phyloP scores from a whole-genome alignment of 257 asterid genomes.

The Avicennia marina region DNA sequence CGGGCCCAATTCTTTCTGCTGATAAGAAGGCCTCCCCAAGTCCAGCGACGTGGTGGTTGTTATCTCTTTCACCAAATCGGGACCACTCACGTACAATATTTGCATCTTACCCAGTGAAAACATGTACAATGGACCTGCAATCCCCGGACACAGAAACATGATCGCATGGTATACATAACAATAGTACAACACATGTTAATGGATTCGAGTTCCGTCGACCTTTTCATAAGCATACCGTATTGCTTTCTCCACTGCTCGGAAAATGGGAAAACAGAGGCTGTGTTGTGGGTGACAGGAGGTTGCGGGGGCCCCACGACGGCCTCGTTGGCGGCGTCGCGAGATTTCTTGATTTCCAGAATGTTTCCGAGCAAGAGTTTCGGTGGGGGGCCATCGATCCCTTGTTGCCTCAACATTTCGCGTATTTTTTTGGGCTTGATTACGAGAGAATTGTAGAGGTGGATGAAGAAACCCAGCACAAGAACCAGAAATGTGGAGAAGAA shows the following conservation, averaged over 20 bases:
- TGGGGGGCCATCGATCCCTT: conserved; percentile 58
- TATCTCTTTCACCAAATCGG: conserved; percentile 35
- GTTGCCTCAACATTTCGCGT: conserved; percentile 31
- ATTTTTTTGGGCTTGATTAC: conserved; percentile 31
- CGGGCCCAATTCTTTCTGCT: conserved; percentile 30
- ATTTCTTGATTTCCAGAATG: conserved; percentile 47
- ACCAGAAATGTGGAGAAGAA: conserved; percentile 10
- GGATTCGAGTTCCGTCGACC: too few species aligned
- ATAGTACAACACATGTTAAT: too few species aligned
- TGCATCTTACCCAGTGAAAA: conserved; percentile 37
- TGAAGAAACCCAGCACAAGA: conserved; percentile 16
- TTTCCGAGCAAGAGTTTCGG: conserved; percentile 44
- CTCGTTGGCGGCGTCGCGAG: conserved; percentile 19
- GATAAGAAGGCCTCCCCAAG: conserved; percentile 37
- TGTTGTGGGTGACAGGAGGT: conserved; percentile 32
- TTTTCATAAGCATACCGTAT: conserved; percentile 52
- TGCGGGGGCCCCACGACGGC: not conserved
- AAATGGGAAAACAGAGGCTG: conserved; percentile 41
- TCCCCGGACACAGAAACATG: not conserved
- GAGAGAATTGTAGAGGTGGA: conserved; percentile 23
- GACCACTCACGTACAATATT: conserved; percentile 25
- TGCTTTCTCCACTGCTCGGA: conserved; percentile 42
- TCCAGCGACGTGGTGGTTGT: conserved; percentile 30
- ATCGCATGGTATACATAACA: too few species aligned
- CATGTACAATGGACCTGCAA: conserved; percentile 27